Base-by-base conservation (phyloP, 306 rosid genomes). In the Quercus berberidifolia region DNA sequence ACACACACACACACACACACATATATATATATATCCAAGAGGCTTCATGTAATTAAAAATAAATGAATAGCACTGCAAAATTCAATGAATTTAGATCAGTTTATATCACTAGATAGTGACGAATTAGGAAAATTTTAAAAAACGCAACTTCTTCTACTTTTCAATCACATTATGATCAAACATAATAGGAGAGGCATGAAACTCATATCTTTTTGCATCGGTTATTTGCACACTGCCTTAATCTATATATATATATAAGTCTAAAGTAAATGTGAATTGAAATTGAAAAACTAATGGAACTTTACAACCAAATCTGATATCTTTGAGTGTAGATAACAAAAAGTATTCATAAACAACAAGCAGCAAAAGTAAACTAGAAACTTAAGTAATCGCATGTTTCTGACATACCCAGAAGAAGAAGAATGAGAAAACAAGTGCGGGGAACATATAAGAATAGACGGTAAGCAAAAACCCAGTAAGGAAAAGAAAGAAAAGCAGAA, bases 251-350 rank as follows among this genome's bases (percentile, higher is more conserved):
- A 41, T 41, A 41, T 41, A 41, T 41, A 41, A 7, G 46, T 41
- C 11, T 41, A 8, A 41, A 8, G 46, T 8, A 0, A 41, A 41
- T 41, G 46, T 41, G 3, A 41, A 41, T 41, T 41, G 11, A 41
- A 2, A 41, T 41, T 41, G 11, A 41, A 41, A 41, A 41, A 69
- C 75, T 25, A 68, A 43, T 46, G 13, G 5, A 77, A 69, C 13
- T 56, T 41, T 9, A 75, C 33, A 72, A 55, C 65, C 30, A 76
- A 73, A 82, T 73, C 80, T 75, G 21, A 60, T 51, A 56, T 30
- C 14, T 20, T 8, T 18, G 12, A 78, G 74, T 23, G 0, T 75
- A n/a, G 75, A 83, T 38, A 9, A 46, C 4, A 30, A 31, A 7
- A 41, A 8, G 46, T 7, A 41, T 41, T 30, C 35, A 52, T 15